Evolutionary conservation across 768 basidiomycete genomes (phyloP).

Genomic region (Dioszegia aurantiaca): DNA sequence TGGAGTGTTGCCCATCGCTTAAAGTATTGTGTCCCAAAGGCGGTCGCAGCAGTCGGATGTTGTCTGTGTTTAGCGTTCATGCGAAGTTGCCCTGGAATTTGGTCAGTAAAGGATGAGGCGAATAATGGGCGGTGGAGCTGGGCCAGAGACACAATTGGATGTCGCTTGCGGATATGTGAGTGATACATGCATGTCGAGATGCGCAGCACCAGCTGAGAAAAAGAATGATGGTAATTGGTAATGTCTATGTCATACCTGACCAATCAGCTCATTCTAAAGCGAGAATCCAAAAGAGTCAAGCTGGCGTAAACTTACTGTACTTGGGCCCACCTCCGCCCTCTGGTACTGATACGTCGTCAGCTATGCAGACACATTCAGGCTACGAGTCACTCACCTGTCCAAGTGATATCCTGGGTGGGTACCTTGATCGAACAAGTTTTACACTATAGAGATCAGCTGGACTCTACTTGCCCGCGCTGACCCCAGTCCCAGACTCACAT

Average conservation of each 20-base stretch:
- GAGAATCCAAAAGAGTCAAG: no score
- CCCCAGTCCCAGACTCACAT: conserved; percentile 33
- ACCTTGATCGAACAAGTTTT: conserved; percentile 93
- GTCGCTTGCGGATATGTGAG: not conserved
- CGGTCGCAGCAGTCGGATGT: not conserved
- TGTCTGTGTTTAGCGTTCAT: no score
- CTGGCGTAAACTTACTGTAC: conserved; percentile 68
- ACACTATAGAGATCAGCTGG: conserved; percentile 57
- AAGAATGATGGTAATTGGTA: not conserved
- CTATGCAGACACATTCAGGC: not conserved
- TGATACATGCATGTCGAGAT: conserved; percentile 1
- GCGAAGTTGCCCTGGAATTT: no score
- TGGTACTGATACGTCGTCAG: conserved; percentile 60
- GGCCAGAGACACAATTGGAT: no score
- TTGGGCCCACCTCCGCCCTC: conserved; percentile 96
- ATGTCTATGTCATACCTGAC: conserved; percentile 29
- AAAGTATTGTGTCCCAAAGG: not conserved
- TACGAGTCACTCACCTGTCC: conserved; percentile 55
- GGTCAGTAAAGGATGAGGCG: no score
- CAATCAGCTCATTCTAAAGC: conserved; percentile 10
- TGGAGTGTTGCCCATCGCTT: no score
- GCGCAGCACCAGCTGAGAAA: not conserved
- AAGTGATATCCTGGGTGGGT: conserved; percentile 93
- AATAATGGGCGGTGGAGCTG: no score
- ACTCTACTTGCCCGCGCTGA: no score